Base-by-base conservation (phyloP, 1,284 basidiomycete genomes). In the Clitocybe nebularis region DNA sequence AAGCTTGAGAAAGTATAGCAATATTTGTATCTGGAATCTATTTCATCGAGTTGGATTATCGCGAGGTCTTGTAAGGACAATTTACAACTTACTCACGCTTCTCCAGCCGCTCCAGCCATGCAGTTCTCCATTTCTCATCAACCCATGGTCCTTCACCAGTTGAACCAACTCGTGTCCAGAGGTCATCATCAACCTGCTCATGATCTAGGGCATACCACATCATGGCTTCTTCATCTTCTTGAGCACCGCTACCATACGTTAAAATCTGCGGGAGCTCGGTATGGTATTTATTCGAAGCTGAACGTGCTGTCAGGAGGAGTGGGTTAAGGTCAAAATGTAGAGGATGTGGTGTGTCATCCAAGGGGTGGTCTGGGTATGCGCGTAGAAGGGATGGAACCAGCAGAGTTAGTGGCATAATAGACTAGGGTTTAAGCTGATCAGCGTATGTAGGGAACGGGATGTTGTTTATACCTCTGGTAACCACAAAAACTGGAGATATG, bases 401-500 rank as follows among this genome's bases (percentile, higher is more conserved):
- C 7, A 76, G 58, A 6, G 59, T 50, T 0, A 89, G 63, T 9
- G 84, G 75, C 78, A 83, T 80, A 36, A 85, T 75, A 2, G 82
- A 83, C 85, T 89, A n/a, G n/a, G n/a, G 46, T 24, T 34, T 8
- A 19, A 21, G 25, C 25, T 10, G 19, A 24, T 39, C 11, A 39
- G 40, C 11, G 35, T 10, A 39, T n/a, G 36, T 24, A 24, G 5
- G 16, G n/a, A n/a, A 10, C 4, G 17, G 33, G 13, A 29, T 25
- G 34, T 44, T 37, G 19, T 40, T 26, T 36, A 20, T 28, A 81
- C 85, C 66, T 86, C 76, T 38, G 85, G 85, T 34, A 88, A 71
- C 83, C 84, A 89, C 7, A 89, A 68, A 51, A 79, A 84, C 53
- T 86, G 83, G 28, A 85, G 70, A 60, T 89, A 89, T 0, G 66